Evolutionary conservation across 2,329 filamentous ascomycete genomes (phyloP), one percentile per base, ranked within the genome.

Genomic region (Aspergillus luchuensis): DNA sequence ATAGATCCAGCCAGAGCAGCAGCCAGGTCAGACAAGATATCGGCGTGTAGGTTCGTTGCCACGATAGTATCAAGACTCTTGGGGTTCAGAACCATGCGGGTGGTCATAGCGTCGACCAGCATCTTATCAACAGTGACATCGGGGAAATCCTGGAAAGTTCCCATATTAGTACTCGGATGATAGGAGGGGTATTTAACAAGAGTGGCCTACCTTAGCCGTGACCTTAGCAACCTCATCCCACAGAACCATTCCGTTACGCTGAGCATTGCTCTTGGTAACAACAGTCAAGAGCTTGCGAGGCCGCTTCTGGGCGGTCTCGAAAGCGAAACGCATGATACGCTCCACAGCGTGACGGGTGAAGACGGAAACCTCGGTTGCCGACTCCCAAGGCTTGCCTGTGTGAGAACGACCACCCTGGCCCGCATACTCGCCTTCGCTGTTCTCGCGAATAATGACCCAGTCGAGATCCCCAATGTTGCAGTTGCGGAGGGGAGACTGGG

Each of bases 11-110:
- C 88, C 6, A 91, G 78, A 0, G 88, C 87, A 13, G 89, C 88
- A 5, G 88, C 89, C 19, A 91, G 79, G 68, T 91, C 89, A 0
- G 87, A 89, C 4, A 91, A 81, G 53, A 90, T 89, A 63, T 90
- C 88, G 5, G 86, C 87, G 74, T 83, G 71, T 65, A 88, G 69
- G 64, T 89, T 89, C 3, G 84, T 87, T 1, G 85, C 86, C 21
- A 89, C 86, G 62, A 89, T 85, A 0, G 86, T 88, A 66, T 89
- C 86, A 13, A 89, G 68, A 0, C 77, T 81, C 67, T 85, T 78
- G 0, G 86, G 86, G 68, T 87, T 83, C 39, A 87, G 71, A 1
- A 87, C 84, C 85, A 89, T 89, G 13, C 85, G 78, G 11, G 84
- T 83, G 1, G 86, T 89, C 85, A 89, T 87, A 6, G 86, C 86